phyloP scores from a whole-genome alignment of 257 asterid genomes.

The Handroanthus guayacan region DNA sequence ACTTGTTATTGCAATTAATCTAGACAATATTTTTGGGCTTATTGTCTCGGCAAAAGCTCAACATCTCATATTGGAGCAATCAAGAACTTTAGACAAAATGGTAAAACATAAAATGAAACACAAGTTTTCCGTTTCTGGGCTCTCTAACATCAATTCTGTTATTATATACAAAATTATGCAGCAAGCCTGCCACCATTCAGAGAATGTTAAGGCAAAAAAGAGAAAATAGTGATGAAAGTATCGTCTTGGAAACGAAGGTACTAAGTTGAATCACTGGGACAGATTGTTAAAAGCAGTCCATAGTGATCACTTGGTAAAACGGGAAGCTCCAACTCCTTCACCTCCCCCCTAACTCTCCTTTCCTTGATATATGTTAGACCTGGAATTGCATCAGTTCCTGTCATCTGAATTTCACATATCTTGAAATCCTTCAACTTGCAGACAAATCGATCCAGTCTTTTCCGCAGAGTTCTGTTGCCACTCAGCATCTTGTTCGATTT shows the following conservation, averaged over 20 bases:
- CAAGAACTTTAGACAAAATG: too few relatives aligned
- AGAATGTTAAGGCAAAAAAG: neutral
- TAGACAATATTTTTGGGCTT: too few relatives aligned
- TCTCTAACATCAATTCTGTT: neutral
- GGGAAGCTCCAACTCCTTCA: slow-evolving; percentile 72
- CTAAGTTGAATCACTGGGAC: slow-evolving; percentile 38
- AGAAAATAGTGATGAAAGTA: slow-evolving; percentile 19
- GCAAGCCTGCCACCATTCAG: slow-evolving; percentile 12
- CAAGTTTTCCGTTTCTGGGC: neutral
- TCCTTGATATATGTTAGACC: slow-evolving; percentile 63
- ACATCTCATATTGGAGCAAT: too few relatives aligned
- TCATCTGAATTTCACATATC: slow-evolving; percentile 67
- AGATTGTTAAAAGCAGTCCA: slow-evolving; percentile 82
- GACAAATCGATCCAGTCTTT: slow-evolving; percentile 76
- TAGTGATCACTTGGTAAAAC: slow-evolving; percentile 95
- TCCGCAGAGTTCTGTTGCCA: slow-evolving; percentile 69
- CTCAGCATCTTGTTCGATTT: slow-evolving; percentile 90
- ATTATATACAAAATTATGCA: slow-evolving; percentile 33
- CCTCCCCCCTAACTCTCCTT: slow-evolving; percentile 72
- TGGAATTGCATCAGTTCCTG: slow-evolving; percentile 82
- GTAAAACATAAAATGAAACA: too few relatives aligned
- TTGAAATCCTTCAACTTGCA: slow-evolving; percentile 75
- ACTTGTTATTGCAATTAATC: too few relatives aligned
- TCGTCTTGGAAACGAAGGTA: neutral
- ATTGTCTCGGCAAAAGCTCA: too few relatives aligned